Evolutionary conservation across 139 green algal species (phyloP).

Genomic region (Chlorella vulgaris): DNA sequence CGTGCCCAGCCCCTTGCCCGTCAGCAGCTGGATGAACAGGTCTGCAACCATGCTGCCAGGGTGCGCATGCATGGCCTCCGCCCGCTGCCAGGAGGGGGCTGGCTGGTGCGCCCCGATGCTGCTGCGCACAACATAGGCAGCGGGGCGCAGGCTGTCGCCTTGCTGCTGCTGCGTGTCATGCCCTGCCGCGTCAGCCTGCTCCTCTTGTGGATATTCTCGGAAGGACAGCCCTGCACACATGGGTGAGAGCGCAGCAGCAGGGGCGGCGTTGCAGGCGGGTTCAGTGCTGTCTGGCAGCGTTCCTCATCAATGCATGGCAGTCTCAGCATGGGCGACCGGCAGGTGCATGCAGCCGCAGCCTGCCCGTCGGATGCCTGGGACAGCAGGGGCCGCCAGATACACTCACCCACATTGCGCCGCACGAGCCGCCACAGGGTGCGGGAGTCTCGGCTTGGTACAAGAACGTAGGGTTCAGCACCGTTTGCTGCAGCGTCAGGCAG

Average conservation of each 20-base stretch:
- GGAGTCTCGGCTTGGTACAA: background rate
- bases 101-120: background rate
- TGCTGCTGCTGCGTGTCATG: background rate
- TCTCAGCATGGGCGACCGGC: too few species aligned
- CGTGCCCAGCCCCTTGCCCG: conserved; percentile 22
- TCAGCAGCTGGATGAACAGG: conserved; percentile 18
- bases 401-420: conserved; percentile 15
- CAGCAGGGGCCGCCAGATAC: too few species aligned
- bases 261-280: too few species aligned
- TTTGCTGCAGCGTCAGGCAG: background rate
- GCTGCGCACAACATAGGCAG: background rate
- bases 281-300: too few species aligned
- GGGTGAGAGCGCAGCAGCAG: too few species aligned
- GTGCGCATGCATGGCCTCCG: background rate
- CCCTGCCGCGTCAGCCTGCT: background rate
- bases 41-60: conserved; percentile 2
- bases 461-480: too few species aligned
- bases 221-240: background rate
- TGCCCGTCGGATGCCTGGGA: too few species aligned
- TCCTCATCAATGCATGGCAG: too few species aligned
- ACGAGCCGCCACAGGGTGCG: conserved; percentile 21
- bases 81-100: background rate
- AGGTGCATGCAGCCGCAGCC: too few species aligned
- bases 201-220: background rate
- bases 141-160: too few species aligned